Evolutionary conservation across 2,329 filamentous ascomycete species (phyloP).

Genomic region (Periconia sp.): DNA sequence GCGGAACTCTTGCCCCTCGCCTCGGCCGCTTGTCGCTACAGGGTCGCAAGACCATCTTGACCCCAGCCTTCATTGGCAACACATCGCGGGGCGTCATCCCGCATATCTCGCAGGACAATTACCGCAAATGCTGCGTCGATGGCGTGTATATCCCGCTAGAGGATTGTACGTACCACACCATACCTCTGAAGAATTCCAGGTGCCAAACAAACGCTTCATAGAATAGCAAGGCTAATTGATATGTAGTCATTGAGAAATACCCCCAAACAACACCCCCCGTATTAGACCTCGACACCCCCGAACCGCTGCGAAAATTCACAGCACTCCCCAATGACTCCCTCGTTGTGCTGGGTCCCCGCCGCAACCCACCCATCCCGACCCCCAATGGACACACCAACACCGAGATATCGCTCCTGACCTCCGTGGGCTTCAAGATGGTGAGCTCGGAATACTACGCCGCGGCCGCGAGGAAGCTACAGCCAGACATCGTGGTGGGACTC

Average conservation of each 20-base stretch:
- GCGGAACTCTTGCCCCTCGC: constrained; percentile 55
- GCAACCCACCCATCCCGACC: constrained; percentile 72
- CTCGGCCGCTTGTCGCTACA: constrained; percentile 67
- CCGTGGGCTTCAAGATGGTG: constrained; percentile 78
- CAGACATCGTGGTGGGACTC: constrained; percentile 78
- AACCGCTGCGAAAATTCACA: constrained; percentile 74
- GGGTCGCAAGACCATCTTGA: constrained; percentile 69
- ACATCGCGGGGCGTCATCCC: constrained; percentile 84
- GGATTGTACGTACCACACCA: constrained; percentile 72
- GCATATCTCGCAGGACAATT: constrained; percentile 85
- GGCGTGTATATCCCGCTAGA: constrained; percentile 83
- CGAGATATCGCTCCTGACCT: constrained; percentile 77
- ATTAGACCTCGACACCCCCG: constrained; percentile 51
- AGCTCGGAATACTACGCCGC: constrained; percentile 70
- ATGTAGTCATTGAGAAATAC: constrained; percentile 64
- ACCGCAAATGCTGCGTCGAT: constrained; percentile 63
- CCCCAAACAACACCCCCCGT: constrained; percentile 53
- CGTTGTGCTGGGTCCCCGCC: constrained; percentile 74
- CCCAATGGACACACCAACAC: constrained; percentile 69
- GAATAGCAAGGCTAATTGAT: not conserved
- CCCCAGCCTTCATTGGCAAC: constrained; percentile 78
- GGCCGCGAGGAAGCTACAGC: constrained; percentile 64
- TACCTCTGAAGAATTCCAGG: too few species aligned
- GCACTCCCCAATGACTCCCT: constrained; percentile 66
- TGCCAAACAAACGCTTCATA: too few species aligned